Base-by-base conservation (phyloP, 148 eudicot genomes). In the Nepenthes gracilis region DNA sequence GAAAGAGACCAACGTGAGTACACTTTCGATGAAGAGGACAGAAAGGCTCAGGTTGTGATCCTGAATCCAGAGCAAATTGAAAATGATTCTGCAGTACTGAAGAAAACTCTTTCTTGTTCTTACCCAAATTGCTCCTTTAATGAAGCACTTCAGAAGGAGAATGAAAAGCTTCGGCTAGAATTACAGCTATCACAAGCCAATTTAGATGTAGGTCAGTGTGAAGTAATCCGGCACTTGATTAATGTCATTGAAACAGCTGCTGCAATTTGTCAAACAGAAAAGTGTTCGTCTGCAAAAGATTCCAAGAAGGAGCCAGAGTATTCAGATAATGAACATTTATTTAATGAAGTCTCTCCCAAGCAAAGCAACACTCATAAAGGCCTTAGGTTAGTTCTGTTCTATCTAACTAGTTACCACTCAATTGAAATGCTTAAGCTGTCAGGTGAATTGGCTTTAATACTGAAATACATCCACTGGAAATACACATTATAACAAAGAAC, bases 51-150 rank as follows among this genome's bases (percentile, higher is more conserved):
- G 71, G 73, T 72, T 67, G 95, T 81, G 51, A 89, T 94, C 67
- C 71, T 93, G 66, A 86, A 81, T 73, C 87, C 89, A 40, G 92
- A 84, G 2, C 90, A 84, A 43, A 83, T 5, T 11, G 53, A 11
- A 65, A 68, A 74, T 33, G 90, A 85, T 53, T 67, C 85, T 36
- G 78, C 74, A 34, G 74, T 89, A 54, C 75, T 89, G 66, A 89
- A 89, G 83, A 86, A 94, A 68, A 79, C 83, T 54, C 92, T 94
- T 72, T 94, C 99, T 60, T 81, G 93, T 70, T 86, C 97, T 59
- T 89, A 89, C 69, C 98, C 97, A 38, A 82, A 85, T 67, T 72
- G 81, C 72, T 83, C 93, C 47, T 78, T 94, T 64, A 67, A 80
- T 33, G 78, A 86, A 73, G 99, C 95, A 63, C 77, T 94, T 47